These are phyloP conservation scores for Paraconiothyrium brasiliense DNA, from an alignment of 2,329 filamentous ascomycete species.

Conservation along the genomic window DNA sequence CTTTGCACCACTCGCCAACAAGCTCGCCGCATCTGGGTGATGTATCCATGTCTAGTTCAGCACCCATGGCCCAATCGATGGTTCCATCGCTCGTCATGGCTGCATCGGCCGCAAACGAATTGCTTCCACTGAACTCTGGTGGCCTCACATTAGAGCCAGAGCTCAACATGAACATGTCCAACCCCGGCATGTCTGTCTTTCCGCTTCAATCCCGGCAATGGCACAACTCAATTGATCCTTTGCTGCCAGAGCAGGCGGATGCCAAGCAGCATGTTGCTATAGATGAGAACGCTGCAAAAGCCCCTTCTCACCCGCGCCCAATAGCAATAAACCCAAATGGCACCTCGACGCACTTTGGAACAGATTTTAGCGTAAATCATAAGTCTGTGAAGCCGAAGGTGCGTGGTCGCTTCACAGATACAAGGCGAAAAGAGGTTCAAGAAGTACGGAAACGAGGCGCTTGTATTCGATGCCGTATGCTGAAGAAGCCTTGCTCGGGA, in stretches of 20 bases:
- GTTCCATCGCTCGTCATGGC: slow-evolving; percentile 51
- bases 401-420: slow-evolving; percentile 65
- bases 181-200: slow-evolving; percentile 45
- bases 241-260: slow-evolving; percentile 46
- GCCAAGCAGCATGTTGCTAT: slow-evolving; percentile 34
- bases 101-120: slow-evolving; percentile 51
- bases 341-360: slow-evolving; percentile 49
- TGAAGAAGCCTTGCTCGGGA: slow-evolving; percentile 71
- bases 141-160: slow-evolving; percentile 48
- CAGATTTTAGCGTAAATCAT: slow-evolving; percentile 51
- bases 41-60: slow-evolving; percentile 39
- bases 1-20: slow-evolving; percentile 48
- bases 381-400: slow-evolving; percentile 57
- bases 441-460: slow-evolving; percentile 68
- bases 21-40: slow-evolving; percentile 46
- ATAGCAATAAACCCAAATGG: slow-evolving; percentile 50
- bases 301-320: slow-evolving; percentile 42
- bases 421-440: slow-evolving; percentile 66
- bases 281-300: slow-evolving; percentile 34
- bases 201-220: slow-evolving; percentile 43
- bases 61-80: slow-evolving; percentile 43
- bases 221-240: slow-evolving; percentile 44
- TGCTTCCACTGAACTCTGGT: slow-evolving; percentile 47
- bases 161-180: slow-evolving; percentile 39
- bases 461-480: slow-evolving; percentile 70